phyloP scores from a whole-genome alignment of 2,329 filamentous ascomycete genomes.

The Coniochaeta pulveracea region DNA sequence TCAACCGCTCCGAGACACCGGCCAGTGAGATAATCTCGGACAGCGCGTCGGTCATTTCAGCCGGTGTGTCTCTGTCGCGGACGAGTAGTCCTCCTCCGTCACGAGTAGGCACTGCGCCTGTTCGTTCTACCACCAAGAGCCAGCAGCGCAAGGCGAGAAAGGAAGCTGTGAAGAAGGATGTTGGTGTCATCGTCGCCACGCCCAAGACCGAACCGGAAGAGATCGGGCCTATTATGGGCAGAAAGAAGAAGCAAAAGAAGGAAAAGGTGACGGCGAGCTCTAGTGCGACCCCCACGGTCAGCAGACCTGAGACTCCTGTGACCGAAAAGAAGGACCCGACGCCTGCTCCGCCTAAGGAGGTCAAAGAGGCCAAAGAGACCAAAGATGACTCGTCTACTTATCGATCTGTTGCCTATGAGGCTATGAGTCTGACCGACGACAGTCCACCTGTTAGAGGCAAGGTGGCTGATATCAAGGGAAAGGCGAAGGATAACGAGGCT shows the following conservation, averaged over 20 bases:
- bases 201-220: conserved; percentile 40
- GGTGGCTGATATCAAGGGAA: conserved; percentile 13
- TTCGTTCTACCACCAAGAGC: conserved; percentile 63
- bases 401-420: conserved; percentile 15
- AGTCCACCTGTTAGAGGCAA: conserved; percentile 10
- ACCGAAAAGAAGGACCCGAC: conserved; percentile 1
- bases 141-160: conserved; percentile 68
- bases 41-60: conserved; percentile 62
- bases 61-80: conserved; percentile 55
- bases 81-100: conserved; percentile 59
- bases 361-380: conserved; percentile 11
- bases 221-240: conserved; percentile 62
- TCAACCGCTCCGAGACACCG: conserved; percentile 54
- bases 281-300: conserved; percentile 15
- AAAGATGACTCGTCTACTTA: conserved; percentile 16
- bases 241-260: conserved; percentile 82
- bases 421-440: conserved; percentile 14
- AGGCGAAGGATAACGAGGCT: conserved; percentile 15
- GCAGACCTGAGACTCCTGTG: conserved; percentile 12
- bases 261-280: conserved; percentile 34
- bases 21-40: conserved; percentile 67
- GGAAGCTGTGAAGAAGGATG: conserved; percentile 54
- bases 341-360: conserved; percentile 13
- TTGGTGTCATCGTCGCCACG: conserved; percentile 36
- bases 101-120: conserved; percentile 56